Evolutionary conservation across 768 basidiomycete species (phyloP).

Genomic region (Lentinula detonsa): DNA sequence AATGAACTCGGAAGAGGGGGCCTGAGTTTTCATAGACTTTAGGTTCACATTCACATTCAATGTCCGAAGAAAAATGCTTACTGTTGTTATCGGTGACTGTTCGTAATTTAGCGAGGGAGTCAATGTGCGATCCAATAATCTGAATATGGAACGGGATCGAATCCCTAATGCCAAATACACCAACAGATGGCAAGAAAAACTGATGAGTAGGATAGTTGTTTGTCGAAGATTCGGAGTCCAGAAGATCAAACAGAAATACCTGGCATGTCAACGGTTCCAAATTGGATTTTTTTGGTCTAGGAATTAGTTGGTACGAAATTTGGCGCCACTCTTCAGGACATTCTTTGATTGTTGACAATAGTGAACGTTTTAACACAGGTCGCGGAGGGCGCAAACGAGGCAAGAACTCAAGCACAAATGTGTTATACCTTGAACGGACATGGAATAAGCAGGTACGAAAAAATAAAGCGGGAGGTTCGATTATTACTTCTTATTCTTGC

Average conservation of each 20-base stretch:
- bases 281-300: not conserved
- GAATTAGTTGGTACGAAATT: not conserved
- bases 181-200: conserved; percentile 4
- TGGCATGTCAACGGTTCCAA: conserved; percentile 1
- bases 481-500: not conserved
- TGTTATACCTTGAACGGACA: not conserved
- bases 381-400: not conserved
- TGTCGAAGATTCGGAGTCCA: not conserved
- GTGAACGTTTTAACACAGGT: not conserved
- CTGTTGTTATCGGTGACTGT: not conserved
- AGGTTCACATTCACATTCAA: not conserved
- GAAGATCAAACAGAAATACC: not conserved
- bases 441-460: too few relatives aligned
- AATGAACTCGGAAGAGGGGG: not conserved
- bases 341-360: not conserved
- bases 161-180: not conserved
- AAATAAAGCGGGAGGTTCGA: not conserved
- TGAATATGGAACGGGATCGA: conserved; percentile 4
- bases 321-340: conserved; percentile 4
- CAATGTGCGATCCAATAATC: not conserved
- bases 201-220: not conserved
- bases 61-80: not conserved
- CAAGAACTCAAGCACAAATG: not conserved
- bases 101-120: not conserved
- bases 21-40: not conserved